Conservation (phyloP, 176 grass and related monocot species). For the Calamus simplicifolius region DNA sequence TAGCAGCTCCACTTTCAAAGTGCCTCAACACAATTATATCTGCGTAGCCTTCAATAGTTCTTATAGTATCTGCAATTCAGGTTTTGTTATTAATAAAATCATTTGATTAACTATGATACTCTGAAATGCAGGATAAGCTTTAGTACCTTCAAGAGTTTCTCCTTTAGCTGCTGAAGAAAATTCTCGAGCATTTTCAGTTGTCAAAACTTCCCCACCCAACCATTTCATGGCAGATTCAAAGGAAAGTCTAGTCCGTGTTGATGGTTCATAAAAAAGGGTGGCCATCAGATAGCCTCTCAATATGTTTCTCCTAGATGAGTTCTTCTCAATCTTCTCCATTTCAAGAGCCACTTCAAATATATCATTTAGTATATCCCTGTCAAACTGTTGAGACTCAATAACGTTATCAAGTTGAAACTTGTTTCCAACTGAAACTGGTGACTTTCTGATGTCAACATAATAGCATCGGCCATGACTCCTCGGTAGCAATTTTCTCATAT, state of each 20-base stretch:
- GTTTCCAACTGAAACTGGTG: background rate
- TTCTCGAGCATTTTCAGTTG: slow-evolving; percentile 93
- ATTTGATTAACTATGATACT: too few relatives aligned
- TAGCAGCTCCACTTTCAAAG: slow-evolving; percentile 91
- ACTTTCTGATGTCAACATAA: background rate
- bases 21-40: slow-evolving; percentile 96
- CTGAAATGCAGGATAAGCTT: background rate
- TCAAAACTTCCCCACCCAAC: slow-evolving; percentile 84
- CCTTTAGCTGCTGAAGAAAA: slow-evolving; percentile 97
- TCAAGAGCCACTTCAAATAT: slow-evolving; percentile 85
- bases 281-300: slow-evolving; percentile 90
- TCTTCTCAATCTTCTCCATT: slow-evolving; percentile 76
- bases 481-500: too few relatives aligned
- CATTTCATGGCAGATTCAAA: slow-evolving; percentile 92
- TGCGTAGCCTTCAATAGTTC: slow-evolving; percentile 83
- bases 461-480: slow-evolving; percentile 2
- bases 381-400: slow-evolving; percentile 90
- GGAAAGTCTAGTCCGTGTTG: slow-evolving; percentile 85
- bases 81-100: background rate
- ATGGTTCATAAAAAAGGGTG: slow-evolving; percentile 97
- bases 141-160: slow-evolving; percentile 85
- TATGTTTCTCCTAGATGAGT: slow-evolving; percentile 39
- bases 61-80: slow-evolving; percentile 81
- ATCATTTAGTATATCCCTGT: slow-evolving; percentile 49
- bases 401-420: slow-evolving; percentile 57